Evolutionary conservation across 345 rosid species (phyloP).

Genomic region (Gynandropsis gynandra): DNA sequence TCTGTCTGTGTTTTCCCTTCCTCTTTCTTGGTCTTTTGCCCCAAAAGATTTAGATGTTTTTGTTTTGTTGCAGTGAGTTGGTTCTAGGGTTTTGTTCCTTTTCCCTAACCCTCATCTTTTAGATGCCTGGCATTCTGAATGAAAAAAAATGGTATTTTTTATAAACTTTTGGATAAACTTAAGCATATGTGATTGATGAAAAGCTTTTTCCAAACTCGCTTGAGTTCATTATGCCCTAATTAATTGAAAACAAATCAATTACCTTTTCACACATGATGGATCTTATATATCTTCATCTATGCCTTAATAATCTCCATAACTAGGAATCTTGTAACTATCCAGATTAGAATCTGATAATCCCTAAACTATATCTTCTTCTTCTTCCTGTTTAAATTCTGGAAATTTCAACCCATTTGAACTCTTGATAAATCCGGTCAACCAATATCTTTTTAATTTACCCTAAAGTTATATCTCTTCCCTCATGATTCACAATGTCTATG

Average conservation of each 20-base stretch:
- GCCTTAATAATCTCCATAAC: too few species aligned
- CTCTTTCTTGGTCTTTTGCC: neutral
- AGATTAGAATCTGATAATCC: too few species aligned
- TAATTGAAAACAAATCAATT: too few species aligned
- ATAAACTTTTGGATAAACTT: neutral
- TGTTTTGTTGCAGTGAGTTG: neutral
- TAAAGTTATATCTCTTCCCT: constrained; percentile 12
- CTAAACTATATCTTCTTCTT: constrained; percentile 10
- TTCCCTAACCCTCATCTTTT: constrained; percentile 6
- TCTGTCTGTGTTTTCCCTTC: too few species aligned
- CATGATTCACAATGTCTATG: constrained; percentile 21
- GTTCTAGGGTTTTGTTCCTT: constrained; percentile 19
- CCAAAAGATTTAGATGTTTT: neutral
- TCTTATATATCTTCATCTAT: too few species aligned
- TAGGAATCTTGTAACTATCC: too few species aligned
- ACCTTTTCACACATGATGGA: too few species aligned
- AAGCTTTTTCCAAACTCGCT: neutral
- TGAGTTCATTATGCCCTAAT: neutral
- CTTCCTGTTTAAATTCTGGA: too few species aligned
- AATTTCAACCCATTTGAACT: too few species aligned
- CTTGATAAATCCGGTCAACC: constrained; percentile 13
- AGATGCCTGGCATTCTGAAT: constrained; percentile 11
- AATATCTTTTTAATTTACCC: constrained; percentile 11
- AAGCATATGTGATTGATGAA: neutral
- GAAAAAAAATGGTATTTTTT: neutral